These are phyloP conservation scores for Epicoccum sorghinum DNA, from an alignment of 2,329 filamentous ascomycete species.

Conservation along the genomic window DNA sequence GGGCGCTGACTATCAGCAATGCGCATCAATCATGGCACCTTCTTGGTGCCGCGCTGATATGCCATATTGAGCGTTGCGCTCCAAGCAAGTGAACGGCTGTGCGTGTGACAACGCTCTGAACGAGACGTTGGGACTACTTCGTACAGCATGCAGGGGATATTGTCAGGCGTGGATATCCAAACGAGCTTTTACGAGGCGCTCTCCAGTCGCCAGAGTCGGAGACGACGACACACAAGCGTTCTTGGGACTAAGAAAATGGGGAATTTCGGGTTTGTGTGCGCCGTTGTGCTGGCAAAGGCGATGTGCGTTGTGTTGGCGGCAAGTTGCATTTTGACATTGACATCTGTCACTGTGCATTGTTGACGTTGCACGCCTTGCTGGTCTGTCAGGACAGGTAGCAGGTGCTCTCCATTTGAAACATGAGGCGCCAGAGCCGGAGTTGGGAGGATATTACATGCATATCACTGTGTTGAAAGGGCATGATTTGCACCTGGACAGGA, in stretches of 20 bases:
- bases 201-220: neutral
- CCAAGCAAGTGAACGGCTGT: neutral
- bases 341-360: constrained; percentile 7
- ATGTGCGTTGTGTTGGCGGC: constrained; percentile 15
- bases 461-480: constrained; percentile 8
- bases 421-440: constrained; percentile 13
- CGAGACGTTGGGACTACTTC: neutral
- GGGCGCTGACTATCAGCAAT: neutral
- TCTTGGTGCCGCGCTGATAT: neutral
- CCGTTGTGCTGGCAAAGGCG: constrained; percentile 7
- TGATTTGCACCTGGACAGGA: constrained; percentile 1
- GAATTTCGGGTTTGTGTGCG: neutral
- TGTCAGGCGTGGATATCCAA: neutral
- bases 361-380: constrained; percentile 9
- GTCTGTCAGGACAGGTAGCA: constrained; percentile 8
- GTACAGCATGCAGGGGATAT: constrained; percentile 6
- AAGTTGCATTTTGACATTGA: constrained; percentile 10
- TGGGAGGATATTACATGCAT: constrained; percentile 4
- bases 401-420: constrained; percentile 14
- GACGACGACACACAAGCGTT: neutral
- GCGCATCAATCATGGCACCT: neutral
- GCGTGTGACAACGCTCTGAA: constrained; percentile 5
- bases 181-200: constrained; percentile 1
- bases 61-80: neutral
- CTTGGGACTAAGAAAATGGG: neutral